Percentiles rank a stretch among this genome's conserved stretches.
Evolutionary conservation across 1,284 basidiomycete species (phyloP).

Genomic region (Ustilago curta): DNA sequence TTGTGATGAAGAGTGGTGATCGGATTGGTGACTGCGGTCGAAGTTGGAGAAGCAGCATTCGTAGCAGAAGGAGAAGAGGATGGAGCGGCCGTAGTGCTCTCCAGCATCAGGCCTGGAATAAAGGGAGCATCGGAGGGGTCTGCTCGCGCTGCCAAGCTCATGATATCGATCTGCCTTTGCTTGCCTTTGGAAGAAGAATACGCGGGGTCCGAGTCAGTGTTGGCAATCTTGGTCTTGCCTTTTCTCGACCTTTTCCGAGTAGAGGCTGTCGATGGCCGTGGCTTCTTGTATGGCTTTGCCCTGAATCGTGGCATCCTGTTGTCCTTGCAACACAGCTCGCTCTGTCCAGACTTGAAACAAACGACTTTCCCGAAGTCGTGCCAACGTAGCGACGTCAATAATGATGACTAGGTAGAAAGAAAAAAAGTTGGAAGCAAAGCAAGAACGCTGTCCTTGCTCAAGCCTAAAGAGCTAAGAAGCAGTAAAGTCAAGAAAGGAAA

Average conservation of each 20-base stretch:
- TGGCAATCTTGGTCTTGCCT: background rate
- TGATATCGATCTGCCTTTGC: constrained; percentile 11
- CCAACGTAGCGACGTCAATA: background rate
- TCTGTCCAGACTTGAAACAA: background rate
- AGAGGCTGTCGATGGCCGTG: background rate
- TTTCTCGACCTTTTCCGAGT: constrained; percentile 4
- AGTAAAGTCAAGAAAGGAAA: constrained; percentile 12
- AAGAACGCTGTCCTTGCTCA: constrained; percentile 20
- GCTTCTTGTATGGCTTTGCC: constrained; percentile 9
- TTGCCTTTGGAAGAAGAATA: constrained; percentile 10
- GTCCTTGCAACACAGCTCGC: background rate
- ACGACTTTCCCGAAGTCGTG: constrained; percentile 42
- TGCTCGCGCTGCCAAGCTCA: background rate
- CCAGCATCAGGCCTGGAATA: constrained; percentile 9
- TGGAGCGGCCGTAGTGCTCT: background rate
- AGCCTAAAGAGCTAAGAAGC: too few species aligned
- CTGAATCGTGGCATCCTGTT: constrained; percentile 23
- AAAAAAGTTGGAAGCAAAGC: constrained; percentile 8
- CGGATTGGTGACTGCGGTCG: constrained; percentile 15
- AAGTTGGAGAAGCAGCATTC: constrained; percentile 11
- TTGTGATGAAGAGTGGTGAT: constrained; percentile 40
- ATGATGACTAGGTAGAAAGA: background rate
- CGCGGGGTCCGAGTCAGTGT: background rate
- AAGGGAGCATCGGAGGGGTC: constrained; percentile 9
- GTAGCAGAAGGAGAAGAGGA: constrained; percentile 3